Evolutionary conservation across 805 yeast genomes (phyloP), one percentile per base, ranked within the genome.

Genomic region (Pichia californica): DNA sequence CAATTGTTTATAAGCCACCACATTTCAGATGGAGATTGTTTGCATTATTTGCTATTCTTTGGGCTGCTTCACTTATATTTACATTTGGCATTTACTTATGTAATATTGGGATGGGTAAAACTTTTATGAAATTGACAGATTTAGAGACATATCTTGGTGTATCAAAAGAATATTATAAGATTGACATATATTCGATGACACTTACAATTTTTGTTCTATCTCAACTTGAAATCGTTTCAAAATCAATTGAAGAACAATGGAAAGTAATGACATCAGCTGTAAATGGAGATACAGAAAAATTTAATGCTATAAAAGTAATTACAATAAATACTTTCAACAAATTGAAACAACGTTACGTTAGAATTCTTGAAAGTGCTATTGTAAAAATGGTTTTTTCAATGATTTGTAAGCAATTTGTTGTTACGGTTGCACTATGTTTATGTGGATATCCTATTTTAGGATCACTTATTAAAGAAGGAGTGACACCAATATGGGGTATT

Each of bases 1-100:
- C 76, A 2, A 76, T 89, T 25, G 96, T 89, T 3, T 94, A 89
- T 63, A 71, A 87, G 36, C 98, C 99, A 5, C 95, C 95, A 2
- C 52, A 72, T 39, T 86, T 91, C 61, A 71, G 78, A 40, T 27
- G 55, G 2, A 71, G 96, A 46, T 70, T 88, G 29, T 66, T 73
- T 19, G 64, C 55, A 0, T 58, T 84, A 35, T 62, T 76, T 26
- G 53, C 56, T 2, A 57, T 66, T 49, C 55, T 74, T 6, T 75
- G 78, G 76, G 45, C 68, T 1, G 71, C 68, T 50, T 70, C 81
- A 0, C 56, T 71, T n/a, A 14, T 58, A 1, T 34, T 67, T 21
- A 55, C 64, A 7, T 43, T 52, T 13, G 56, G 55, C 10, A 45
- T 57, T 4, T 52, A 53, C 9, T 11, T 54, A 0, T 18, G 41